Evolutionary conservation across 495 filamentous ascomycete species (phyloP).

Genomic region (Aspergillus nanangensis): DNA sequence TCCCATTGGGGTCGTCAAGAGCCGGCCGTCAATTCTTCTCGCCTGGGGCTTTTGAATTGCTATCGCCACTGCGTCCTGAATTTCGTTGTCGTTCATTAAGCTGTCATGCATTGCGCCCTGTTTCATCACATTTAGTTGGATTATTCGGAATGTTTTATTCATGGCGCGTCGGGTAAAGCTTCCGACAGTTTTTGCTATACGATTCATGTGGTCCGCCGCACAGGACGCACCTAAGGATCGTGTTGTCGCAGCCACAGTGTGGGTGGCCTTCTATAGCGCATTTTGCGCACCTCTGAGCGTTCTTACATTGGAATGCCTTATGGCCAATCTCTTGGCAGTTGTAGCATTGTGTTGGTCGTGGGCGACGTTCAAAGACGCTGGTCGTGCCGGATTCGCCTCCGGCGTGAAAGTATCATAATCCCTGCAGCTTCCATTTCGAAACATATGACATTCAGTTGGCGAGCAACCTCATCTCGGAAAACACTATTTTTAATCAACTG

Average conservation of each 20-base stretch:
- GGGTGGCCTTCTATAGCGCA: slow-evolving; percentile 20
- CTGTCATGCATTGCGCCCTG: slow-evolving; percentile 19
- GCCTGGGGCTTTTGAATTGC: slow-evolving; percentile 15
- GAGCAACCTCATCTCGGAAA: slow-evolving; percentile 22
- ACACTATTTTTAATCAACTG: slow-evolving; percentile 30
- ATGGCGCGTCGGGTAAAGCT: slow-evolving; percentile 19
- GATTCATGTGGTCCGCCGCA: slow-evolving; percentile 25
- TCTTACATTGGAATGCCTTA: slow-evolving; percentile 21
- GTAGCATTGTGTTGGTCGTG: slow-evolving; percentile 22
- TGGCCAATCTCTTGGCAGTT: slow-evolving; percentile 26
- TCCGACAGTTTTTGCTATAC: slow-evolving; percentile 25
- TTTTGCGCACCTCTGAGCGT: slow-evolving; percentile 22
- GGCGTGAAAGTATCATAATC: slow-evolving; percentile 28
- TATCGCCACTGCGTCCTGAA: not conserved
- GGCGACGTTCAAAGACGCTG: slow-evolving; percentile 20
- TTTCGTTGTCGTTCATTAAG: slow-evolving; percentile 22
- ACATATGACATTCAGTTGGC: slow-evolving; percentile 23
- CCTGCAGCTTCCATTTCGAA: slow-evolving; percentile 49
- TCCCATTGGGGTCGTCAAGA: slow-evolving; percentile 22
- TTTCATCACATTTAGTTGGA: slow-evolving; percentile 29
- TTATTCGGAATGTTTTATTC: slow-evolving; percentile 23
- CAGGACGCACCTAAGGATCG: slow-evolving; percentile 20
- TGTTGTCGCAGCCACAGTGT: slow-evolving; percentile 16
- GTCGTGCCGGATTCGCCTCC: slow-evolving; percentile 24
- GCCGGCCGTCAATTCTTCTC: slow-evolving; percentile 17